Evolutionary conservation across 2,329 filamentous ascomycete species (phyloP), one percentile per base, ranked within the genome.

Genomic region (Elsinoe fawcettii): DNA sequence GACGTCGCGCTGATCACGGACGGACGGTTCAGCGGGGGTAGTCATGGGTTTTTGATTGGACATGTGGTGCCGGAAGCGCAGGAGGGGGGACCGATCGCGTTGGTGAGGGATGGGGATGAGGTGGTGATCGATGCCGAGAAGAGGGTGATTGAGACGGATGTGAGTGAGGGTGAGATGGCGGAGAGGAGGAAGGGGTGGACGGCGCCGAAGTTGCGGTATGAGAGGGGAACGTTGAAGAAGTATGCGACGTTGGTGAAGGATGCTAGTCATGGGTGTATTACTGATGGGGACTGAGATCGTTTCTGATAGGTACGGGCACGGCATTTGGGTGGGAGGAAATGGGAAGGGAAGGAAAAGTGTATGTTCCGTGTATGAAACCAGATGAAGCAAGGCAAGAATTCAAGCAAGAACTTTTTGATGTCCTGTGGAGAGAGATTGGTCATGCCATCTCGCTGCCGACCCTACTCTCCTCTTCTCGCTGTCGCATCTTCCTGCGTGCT

Each of bases 41-140:
- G 82, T 56, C 91, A 96, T 70, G 90, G 90, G 0, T 96, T 96
- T 71, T 93, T 96, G 66, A 89, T 97, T 14, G 92, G 92, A 0
- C 91, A 96, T 66, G 89, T 96, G 12, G 87, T 88, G 2, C 92
- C 92, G 2, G 92, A 97, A 72, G 92, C 92, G 0, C 89, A 88
- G 1, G 85, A 86, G 1, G 92, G 92, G 14, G 92, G 92, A 0
- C 91, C 92, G 0, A 90, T 97, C 66, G 91, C 87, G 0, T 75
- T 95, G 5, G 88, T 96, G 2, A 69, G 76, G 64, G 81, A 95
- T 65, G 92, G 89, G 1, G 92, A 97, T 71, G 72, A 81, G 23
- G 83, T 97, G 54, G 90, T 87, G 2, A 96, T 97, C 66, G 88
- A 95, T 66, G 87, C 90, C 0, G 86, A 91, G 70, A 82, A 83